phyloP scores from a whole-genome alignment of 257 asterid genomes.

The Solanum lycopersicoides region DNA sequence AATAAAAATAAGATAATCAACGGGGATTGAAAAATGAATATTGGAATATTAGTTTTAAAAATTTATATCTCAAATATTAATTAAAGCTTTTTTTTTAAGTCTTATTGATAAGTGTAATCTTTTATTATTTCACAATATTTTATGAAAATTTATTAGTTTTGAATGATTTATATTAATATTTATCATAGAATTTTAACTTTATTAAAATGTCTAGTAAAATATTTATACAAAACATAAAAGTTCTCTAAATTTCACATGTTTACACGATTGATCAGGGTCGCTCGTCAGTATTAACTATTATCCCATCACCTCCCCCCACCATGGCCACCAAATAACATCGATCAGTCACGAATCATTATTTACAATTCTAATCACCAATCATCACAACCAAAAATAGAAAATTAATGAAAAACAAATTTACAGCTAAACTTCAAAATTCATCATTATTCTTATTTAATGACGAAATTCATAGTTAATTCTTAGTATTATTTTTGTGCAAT shows the following conservation, averaged over 20 bases:
- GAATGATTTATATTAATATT: background rate
- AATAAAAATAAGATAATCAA: no score
- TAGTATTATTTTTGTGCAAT: background rate
- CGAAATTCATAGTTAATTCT: no score
- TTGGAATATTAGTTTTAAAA: no score
- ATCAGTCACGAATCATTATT: no score
- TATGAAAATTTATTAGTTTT: no score
- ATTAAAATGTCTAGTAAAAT: no score
- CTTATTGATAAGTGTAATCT: background rate
- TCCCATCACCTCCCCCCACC: background rate
- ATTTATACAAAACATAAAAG: background rate
- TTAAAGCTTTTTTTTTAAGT: no score
- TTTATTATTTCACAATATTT: no score
- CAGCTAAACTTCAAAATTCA: background rate
- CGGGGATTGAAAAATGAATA: background rate
- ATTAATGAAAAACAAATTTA: no score
- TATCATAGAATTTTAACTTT: no score
- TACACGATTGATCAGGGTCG: accelerated
- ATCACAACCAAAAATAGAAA: background rate
- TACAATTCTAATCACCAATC: background rate
- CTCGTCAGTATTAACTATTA: background rate
- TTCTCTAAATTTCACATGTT: accelerated
- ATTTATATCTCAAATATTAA: background rate
- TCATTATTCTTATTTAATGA: background rate
- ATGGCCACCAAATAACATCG: no score